These are phyloP conservation scores for Phytophthora foliorum DNA, from an alignment of 352 stramenopile species.

Conservation along the genomic window DNA sequence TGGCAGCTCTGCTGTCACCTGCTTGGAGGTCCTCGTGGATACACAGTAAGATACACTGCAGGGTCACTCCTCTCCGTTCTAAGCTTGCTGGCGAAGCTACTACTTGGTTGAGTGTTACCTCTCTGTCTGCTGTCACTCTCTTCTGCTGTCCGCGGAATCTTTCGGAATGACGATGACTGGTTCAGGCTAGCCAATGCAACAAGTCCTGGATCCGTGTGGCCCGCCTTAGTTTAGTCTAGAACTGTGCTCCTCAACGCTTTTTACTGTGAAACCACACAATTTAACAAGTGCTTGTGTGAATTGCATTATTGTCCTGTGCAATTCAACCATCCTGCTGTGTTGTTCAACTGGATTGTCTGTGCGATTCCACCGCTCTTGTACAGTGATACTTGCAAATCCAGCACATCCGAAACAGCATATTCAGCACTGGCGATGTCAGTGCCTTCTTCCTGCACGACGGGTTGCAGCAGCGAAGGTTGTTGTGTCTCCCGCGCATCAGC, in stretches of 20 bases:
- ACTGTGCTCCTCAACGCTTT: background rate
- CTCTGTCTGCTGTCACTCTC: background rate
- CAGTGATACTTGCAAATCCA: too few relatives aligned
- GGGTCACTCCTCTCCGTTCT: too few relatives aligned
- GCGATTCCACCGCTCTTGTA: background rate
- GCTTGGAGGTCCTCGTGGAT: too few relatives aligned
- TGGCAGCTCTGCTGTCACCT: too few relatives aligned
- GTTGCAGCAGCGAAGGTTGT: too few relatives aligned
- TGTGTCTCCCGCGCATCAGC: too few relatives aligned
- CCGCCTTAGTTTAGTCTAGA: background rate
- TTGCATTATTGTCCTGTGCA: background rate
- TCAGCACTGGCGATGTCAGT: too few relatives aligned
- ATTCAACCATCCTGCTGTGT: background rate
- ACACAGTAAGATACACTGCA: too few relatives aligned
- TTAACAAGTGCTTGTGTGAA: background rate
- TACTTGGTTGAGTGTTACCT: background rate
- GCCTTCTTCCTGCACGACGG: too few relatives aligned
- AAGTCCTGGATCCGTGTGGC: background rate
- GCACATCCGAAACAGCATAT: too few relatives aligned
- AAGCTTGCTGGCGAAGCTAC: too few relatives aligned
- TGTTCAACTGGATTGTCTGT: background rate
- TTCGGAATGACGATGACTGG: background rate
- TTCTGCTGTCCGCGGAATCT: background rate
- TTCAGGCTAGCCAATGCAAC: background rate
- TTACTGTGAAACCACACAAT: background rate